Conservation (phyloP, 75 land plant species). For the Azolla pinnata region DNA sequence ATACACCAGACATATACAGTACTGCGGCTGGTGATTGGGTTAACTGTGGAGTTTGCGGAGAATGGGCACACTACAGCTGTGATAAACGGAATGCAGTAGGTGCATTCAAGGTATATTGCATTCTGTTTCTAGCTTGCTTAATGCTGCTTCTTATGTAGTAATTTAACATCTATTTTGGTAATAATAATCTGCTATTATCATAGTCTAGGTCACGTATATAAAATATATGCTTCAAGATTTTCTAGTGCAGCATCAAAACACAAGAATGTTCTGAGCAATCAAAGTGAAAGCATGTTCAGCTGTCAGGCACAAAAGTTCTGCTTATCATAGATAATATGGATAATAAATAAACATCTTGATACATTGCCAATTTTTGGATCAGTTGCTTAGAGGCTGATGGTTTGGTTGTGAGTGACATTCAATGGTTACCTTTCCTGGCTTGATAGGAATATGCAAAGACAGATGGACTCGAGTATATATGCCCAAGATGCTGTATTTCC, state of each 20-base stretch:
- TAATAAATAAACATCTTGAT: background rate
- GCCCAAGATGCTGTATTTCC: conserved; percentile 75
- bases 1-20: conserved; percentile 46
- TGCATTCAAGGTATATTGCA: conserved; percentile 78
- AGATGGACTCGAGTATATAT: conserved; percentile 90
- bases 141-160: background rate
- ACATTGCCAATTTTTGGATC: background rate
- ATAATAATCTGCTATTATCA: background rate
- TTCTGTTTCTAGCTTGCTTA: background rate
- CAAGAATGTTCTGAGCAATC: background rate
- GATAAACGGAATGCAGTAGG: conserved; percentile 86
- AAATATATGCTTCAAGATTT: too few species aligned
- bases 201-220: too few species aligned
- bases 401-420: background rate
- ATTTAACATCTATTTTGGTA: background rate
- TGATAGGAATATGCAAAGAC: conserved; percentile 96
- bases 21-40: conserved; percentile 99
- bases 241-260: too few species aligned
- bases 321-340: background rate
- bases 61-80: conserved; percentile 99
- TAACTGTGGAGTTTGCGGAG: conserved; percentile 92
- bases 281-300: background rate
- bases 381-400: background rate
- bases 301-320: background rate
- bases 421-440: background rate